Evolutionary conservation across 2,329 filamentous ascomycete genomes (phyloP), one percentile per base, ranked within the genome.

Genomic region (Bimuria novae-zelandiae): DNA sequence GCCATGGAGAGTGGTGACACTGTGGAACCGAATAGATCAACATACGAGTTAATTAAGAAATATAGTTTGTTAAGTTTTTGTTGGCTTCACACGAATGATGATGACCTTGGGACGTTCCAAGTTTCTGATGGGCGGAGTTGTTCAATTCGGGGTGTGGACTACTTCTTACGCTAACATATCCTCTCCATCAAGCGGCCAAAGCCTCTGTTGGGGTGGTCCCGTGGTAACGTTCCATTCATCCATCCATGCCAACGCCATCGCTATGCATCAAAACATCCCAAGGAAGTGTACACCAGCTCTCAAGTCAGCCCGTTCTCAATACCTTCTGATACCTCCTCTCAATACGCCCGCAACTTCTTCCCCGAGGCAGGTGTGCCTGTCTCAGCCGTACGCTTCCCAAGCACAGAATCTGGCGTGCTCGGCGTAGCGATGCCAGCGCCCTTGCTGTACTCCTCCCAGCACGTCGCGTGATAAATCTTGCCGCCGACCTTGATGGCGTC

Each of bases 381-480:
- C 42, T 74, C 69, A 17, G 65, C 64, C 51, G 71, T 73, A 25
- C 72, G 62, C 57, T 75, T 75, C 0, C 71, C 71, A 16, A 74
- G 59, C 21, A 73, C 67, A 7, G 68, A 70, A 42, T 74, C 71
- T 1, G 72, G 71, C 1, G 71, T 74, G 29, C 66, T 65, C 3
- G 63, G 70, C 56, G 63, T 67, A 32, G 60, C 62, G 39, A 69
- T 67, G 10, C 67, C 62, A n/a, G 60, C 54, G 11, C 69, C 70
- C 46, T 67, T 70, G 21, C 65, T 72, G 22, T 69, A 69, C 75
- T 97, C 93, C 16, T 85, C 84, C 71, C 93, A 90, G 71, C 94
- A 99, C 49, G 87, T 95, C 10, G 88, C 91, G 73, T 99, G 94
- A 66, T 91, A 97, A 14, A 94, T 88, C 57, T 90, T 86, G 51